Base-by-base conservation (phyloP, 129 eudicot species). In the Pseudognaphalium luteoalbum region DNA sequence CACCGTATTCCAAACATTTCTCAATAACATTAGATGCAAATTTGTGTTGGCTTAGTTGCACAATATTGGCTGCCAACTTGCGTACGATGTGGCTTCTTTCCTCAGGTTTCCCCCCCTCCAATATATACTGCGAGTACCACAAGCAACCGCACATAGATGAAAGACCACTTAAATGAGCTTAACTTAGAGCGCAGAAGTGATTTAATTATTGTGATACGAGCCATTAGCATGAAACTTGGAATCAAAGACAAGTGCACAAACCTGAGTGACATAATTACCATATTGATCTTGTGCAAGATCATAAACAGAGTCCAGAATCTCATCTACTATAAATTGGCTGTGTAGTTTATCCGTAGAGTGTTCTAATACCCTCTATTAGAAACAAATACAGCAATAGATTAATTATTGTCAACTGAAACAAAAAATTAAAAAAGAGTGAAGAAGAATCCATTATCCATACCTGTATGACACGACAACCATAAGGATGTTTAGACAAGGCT, bases 401-500 rank as follows among this genome's bases (percentile, higher is more conserved):
- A 57, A 22, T 39, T 58, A 65, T 16, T 9, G 39, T 39, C 28
- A 34, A 22, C 15, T 11, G 37, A 60, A 58, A 20, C 60, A 59
- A 22, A 25, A 25, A 25, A 0, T 25, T 1, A 73, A 20, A 7
- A 2, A 3, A 61, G 16, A 35, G 57, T 22, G 0, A 68, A 75
- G 6, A 32, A 12, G 15, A 47, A 20, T 42, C 66, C 22, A 50
- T 62, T 60, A 54, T 1, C 44, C n/a, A 62, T 47, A 91, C 97
- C 95, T 91, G 97, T 70, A 91, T 85, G 63, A 91, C 97, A 72
- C 92, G 97, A 66, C 97, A 91, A 59, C 95, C 97, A 74, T 91
- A 91, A 33, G 92, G 95, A 81, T 91, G 97, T 69, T 66, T 91
- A 41, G 97, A 88, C 41, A 91, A 83, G 51, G 70, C 81, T 33